A percentile compares a stretch with the other conserved stretches of the same genome.
These are phyloP conservation scores for Penicillium mononematosum DNA, from an alignment of 495 filamentous ascomycete species.

Conservation along the genomic window DNA sequence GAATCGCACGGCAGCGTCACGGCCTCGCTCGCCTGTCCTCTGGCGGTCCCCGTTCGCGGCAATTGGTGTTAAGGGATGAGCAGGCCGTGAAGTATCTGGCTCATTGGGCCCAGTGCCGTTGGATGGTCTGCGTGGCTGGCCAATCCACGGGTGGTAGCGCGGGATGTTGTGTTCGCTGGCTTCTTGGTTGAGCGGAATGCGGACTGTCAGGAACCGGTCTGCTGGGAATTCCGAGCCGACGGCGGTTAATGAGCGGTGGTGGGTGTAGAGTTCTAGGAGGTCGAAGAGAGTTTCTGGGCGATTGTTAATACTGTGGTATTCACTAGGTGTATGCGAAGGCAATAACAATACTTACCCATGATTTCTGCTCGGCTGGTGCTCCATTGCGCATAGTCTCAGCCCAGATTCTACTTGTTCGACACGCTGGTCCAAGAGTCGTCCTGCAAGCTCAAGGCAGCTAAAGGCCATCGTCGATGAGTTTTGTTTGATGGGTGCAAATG, in stretches of 20 bases:
- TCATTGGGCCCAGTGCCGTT: conserved; percentile 5
- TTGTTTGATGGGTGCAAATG: conserved; percentile 87
- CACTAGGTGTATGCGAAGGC: not conserved
- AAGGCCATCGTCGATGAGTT: conserved; percentile 75
- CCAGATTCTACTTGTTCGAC: conserved; percentile 47
- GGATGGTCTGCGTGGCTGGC: conserved; percentile 12
- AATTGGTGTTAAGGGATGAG: conserved; percentile 37
- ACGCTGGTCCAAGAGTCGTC: conserved; percentile 57
- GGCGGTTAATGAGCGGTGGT: conserved; percentile 68
- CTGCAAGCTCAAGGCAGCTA: conserved; percentile 76
- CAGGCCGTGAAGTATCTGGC: conserved; percentile 9
- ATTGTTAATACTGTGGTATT: conserved; percentile 4
- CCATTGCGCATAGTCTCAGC: conserved; percentile 52
- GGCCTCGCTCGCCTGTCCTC: conserved; percentile 51
- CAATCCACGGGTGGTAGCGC: conserved; percentile 49
- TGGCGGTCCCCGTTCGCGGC: conserved; percentile 48
- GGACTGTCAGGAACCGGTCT: conserved; percentile 75
- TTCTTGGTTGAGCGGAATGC: conserved; percentile 82
- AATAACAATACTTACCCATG: conserved; percentile 50
- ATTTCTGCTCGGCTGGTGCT: conserved; percentile 65
- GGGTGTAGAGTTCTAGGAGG: conserved; percentile 82
- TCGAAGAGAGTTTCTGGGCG: conserved; percentile 75
- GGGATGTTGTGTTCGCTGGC: conserved; percentile 53
- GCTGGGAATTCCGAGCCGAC: conserved; percentile 69
- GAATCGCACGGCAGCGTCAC: conserved; percentile 81